phyloP scores from a whole-genome alignment of 768 basidiomycete genomes.

The Ramaria rubella region DNA sequence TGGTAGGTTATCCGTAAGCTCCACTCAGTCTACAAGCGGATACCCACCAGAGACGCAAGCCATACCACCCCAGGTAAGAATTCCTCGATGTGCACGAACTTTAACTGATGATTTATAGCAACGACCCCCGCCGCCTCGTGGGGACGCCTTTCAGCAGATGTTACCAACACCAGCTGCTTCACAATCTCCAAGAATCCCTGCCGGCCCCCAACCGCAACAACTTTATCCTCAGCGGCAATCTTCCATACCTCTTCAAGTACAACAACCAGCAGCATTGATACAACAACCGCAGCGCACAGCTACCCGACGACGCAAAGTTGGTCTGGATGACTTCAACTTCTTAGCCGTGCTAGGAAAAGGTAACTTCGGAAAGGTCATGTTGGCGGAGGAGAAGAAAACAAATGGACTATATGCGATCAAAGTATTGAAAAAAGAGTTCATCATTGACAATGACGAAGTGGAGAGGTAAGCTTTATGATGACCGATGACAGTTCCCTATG shows the following conservation, averaged over 20 bases:
- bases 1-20: background rate
- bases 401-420: slow-evolving; percentile 95
- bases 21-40: background rate
- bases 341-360: slow-evolving; percentile 97
- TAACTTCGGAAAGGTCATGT: slow-evolving; percentile 99
- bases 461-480: slow-evolving; percentile 64
- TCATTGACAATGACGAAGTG: slow-evolving; percentile 99
- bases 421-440: slow-evolving; percentile 99
- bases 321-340: slow-evolving; percentile 98
- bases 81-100: background rate
- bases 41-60: slow-evolving; percentile 8
- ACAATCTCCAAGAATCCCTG: background rate
- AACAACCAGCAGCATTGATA: slow-evolving; percentile 24
- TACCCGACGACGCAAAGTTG: slow-evolving; percentile 74
- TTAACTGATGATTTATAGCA: slow-evolving; percentile 12
- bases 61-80: background rate
- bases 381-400: slow-evolving; percentile 95
- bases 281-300: slow-evolving; percentile 27
- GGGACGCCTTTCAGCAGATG: slow-evolving; percentile 17
- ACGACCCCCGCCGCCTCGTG: slow-evolving; percentile 16
- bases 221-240: slow-evolving; percentile 20
- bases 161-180: slow-evolving; percentile 14
- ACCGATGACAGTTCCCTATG: background rate
- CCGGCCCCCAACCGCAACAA: slow-evolving; percentile 18
- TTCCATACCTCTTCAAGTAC: slow-evolving; percentile 16